Conservation (phyloP, 2,329 filamentous ascomycete species). For the Botrytis hyacinthi region DNA sequence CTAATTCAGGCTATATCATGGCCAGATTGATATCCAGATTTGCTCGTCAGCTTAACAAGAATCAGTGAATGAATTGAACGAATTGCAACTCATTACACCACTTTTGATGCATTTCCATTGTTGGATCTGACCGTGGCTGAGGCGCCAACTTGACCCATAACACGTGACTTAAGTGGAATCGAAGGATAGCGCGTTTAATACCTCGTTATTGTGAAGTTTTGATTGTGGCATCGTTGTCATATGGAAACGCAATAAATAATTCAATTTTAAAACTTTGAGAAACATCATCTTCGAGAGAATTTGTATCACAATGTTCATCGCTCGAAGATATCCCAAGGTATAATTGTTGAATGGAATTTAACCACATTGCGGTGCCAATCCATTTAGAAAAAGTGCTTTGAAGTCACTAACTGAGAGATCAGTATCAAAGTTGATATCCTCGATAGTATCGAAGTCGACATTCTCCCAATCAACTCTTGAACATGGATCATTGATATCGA, state of each 20-base stretch:
- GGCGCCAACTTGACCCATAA: neutral
- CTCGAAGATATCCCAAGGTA: neutral
- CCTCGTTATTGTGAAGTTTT: neutral
- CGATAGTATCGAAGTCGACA: constrained; percentile 9
- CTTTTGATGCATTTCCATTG: neutral
- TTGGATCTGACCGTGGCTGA: constrained; percentile 10
- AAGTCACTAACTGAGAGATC: constrained; percentile 18
- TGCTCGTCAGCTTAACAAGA: neutral
- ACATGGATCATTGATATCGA: constrained; percentile 6
- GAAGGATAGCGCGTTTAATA: neutral
- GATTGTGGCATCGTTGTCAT: too few species aligned
- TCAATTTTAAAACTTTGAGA: neutral
- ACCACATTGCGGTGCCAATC: neutral
- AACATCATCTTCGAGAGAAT: neutral
- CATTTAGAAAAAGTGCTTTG: constrained; percentile 1
- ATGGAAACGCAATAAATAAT: too few species aligned
- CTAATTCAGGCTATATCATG: neutral
- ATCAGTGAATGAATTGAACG: neutral
- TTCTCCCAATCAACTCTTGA: constrained; percentile 18
- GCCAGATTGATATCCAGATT: neutral
- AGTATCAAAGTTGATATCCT: constrained; percentile 25
- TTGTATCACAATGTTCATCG: neutral
- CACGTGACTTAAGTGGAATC: neutral
- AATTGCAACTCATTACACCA: neutral
- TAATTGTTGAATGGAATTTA: neutral